Percentiles rank a stretch among this genome's conserved stretches.
Conservation (phyloP, 306 rosid species). For the Aeschynomene evenia region DNA sequence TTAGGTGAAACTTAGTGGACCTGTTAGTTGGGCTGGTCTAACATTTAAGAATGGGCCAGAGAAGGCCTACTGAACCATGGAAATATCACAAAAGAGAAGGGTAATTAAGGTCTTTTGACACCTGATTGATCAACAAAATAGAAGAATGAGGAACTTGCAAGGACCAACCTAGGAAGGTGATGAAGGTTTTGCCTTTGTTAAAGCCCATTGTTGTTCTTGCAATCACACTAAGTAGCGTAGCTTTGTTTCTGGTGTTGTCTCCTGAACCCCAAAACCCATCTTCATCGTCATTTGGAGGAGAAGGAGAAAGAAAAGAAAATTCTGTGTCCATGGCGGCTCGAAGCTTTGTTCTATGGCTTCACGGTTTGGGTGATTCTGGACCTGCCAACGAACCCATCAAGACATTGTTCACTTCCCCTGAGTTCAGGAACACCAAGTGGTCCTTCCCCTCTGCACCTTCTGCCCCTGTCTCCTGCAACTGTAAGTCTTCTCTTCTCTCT, state of each 20-base stretch:
- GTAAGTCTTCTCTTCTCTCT: slow-evolving; percentile 36
- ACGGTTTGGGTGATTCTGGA: slow-evolving; percentile 88
- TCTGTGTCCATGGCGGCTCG: slow-evolving; percentile 44
- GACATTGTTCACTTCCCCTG: slow-evolving; percentile 70
- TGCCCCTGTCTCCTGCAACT: slow-evolving; percentile 78
- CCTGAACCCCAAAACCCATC: background rate
- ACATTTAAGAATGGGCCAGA: background rate
- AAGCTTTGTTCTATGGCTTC: slow-evolving; percentile 85
- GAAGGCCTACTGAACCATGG: background rate
- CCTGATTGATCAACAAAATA: background rate
- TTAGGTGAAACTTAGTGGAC: background rate
- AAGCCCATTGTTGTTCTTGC: slow-evolving; percentile 34
- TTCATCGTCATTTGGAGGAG: slow-evolving; percentile 1
- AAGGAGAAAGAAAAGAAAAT: too few relatives aligned
- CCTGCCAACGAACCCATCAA: slow-evolving; percentile 90
- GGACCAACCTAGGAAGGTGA: background rate
- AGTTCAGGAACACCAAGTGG: slow-evolving; percentile 67
- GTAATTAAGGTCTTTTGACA: background rate
- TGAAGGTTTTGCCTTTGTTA: slow-evolving; percentile 37
- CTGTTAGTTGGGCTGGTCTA: background rate
- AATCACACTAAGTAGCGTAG: slow-evolving; percentile 35
- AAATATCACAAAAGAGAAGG: background rate
- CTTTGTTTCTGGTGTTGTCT: slow-evolving; percentile 29
- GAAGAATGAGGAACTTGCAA: background rate
- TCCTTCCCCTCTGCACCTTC: slow-evolving; percentile 84